Percentiles rank a stretch among this genome's conserved stretches.
Evolutionary conservation across 2,329 filamentous ascomycete species (phyloP).

Genomic region (Sphaceloma murrayae): DNA sequence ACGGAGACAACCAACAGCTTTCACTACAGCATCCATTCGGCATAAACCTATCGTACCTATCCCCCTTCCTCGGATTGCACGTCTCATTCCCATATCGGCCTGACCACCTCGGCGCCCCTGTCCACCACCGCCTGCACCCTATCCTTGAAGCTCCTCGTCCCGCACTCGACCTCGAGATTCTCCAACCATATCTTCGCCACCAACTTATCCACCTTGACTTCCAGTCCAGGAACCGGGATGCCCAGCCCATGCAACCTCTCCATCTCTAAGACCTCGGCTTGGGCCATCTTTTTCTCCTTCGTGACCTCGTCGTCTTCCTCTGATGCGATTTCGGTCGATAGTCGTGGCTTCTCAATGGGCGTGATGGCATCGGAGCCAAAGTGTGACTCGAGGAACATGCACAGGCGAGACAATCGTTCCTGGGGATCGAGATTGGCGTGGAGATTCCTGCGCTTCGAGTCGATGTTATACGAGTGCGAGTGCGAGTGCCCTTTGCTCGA

Average conservation of each 20-base stretch:
- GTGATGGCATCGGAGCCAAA: constrained; percentile 77
- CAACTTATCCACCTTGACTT: constrained; percentile 80
- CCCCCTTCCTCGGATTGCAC: neutral
- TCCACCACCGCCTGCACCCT: constrained; percentile 84
- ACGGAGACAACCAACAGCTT: too few species aligned
- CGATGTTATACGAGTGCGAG: constrained; percentile 37
- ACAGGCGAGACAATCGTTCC: constrained; percentile 72
- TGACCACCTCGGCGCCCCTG: constrained; percentile 59
- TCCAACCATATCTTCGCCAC: constrained; percentile 86
- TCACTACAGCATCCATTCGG: neutral
- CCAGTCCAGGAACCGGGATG: constrained; percentile 81
- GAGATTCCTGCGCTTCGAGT: constrained; percentile 51
- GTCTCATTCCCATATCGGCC: constrained; percentile 18
- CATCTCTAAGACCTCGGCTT: constrained; percentile 48
- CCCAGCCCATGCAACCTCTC: constrained; percentile 71
- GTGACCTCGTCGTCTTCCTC: constrained; percentile 37
- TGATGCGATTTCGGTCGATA: constrained; percentile 29
- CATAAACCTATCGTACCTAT: neutral
- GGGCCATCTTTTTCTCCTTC: constrained; percentile 47
- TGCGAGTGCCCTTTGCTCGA: constrained; percentile 37
- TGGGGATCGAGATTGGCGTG: constrained; percentile 62
- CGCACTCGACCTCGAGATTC: constrained; percentile 79
- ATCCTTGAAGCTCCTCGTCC: constrained; percentile 63
- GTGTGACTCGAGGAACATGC: constrained; percentile 95
- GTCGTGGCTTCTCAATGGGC: constrained; percentile 60